Evolutionary conservation across 75 land plant genomes (phyloP).

Genomic region (Ceratopteris richardii): DNA sequence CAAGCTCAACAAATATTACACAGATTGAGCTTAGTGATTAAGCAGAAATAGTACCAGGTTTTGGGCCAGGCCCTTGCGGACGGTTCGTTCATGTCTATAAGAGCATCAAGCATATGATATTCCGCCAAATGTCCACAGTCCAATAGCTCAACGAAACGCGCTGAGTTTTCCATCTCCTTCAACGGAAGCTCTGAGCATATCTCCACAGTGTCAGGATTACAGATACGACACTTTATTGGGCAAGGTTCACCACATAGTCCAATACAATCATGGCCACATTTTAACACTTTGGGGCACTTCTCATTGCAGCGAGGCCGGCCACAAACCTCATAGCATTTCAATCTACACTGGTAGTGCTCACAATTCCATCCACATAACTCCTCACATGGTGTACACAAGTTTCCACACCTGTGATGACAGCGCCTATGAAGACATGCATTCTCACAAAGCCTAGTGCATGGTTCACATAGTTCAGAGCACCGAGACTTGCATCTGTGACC

Average conservation of each 20-base stretch:
- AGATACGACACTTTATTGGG: slow-evolving; percentile 10
- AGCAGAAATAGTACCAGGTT: neutral
- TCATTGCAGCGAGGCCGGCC: slow-evolving; percentile 9
- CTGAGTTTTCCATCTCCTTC: neutral
- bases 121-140: slow-evolving; percentile 13
- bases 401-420: slow-evolving; percentile 8
- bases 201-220: slow-evolving; percentile 11
- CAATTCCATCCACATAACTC: slow-evolving; percentile 12
- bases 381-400: slow-evolving; percentile 5
- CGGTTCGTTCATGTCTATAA: slow-evolving; percentile 5
- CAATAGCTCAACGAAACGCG: slow-evolving; percentile 3
- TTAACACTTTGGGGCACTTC: slow-evolving; percentile 6
- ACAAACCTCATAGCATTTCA: slow-evolving; percentile 13
- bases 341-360: slow-evolving; percentile 6
- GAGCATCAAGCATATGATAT: slow-evolving; percentile 2
- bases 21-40: neutral
- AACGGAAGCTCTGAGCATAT: neutral
- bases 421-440: slow-evolving; percentile 8
- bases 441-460: slow-evolving; percentile 5
- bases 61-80: neutral
- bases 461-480: slow-evolving; percentile 8
- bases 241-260: slow-evolving; percentile 15
- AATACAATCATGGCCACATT: slow-evolving; percentile 15
- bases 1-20: too few species aligned
- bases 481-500: slow-evolving; percentile 9